phyloP scores from a whole-genome alignment of 768 basidiomycete genomes.

The Lactarius psammicola region DNA sequence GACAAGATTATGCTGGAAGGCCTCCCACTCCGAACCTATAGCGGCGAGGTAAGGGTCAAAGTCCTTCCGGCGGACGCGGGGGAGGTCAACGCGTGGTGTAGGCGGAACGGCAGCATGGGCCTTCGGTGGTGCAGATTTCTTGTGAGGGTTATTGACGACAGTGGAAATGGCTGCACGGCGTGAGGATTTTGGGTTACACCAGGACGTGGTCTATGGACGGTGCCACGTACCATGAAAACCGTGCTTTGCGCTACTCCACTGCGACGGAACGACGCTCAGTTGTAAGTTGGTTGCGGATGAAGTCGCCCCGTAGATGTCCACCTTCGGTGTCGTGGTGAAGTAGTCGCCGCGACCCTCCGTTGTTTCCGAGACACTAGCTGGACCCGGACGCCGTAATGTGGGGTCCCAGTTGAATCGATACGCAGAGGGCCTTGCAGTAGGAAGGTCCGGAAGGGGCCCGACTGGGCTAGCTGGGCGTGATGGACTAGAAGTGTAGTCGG shows the following conservation, averaged over 20 bases:
- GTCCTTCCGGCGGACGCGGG: slow-evolving; percentile 77
- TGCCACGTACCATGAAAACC: slow-evolving; percentile 79
- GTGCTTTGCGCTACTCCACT: slow-evolving; percentile 80
- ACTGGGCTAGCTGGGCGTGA: slow-evolving; percentile 60
- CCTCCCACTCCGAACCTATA: slow-evolving; percentile 74
- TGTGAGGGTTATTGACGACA: slow-evolving; percentile 87
- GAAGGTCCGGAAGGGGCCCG: slow-evolving; percentile 43
- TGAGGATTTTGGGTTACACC: not conserved
- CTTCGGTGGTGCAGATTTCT: slow-evolving; percentile 81
- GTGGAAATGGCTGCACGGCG: slow-evolving; percentile 78
- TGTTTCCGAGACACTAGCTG: slow-evolving; percentile 70
- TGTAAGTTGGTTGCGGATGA: slow-evolving; percentile 48
- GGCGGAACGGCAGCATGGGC: slow-evolving; percentile 77
- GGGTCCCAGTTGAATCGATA: slow-evolving; percentile 80
- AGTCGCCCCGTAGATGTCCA: slow-evolving; percentile 46
- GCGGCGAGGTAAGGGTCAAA: slow-evolving; percentile 80
- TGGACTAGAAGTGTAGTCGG: slow-evolving; percentile 48
- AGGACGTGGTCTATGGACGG: not conserved
- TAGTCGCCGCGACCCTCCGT: slow-evolving; percentile 67
- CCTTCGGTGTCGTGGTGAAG: slow-evolving; percentile 44
- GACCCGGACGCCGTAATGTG: slow-evolving; percentile 53
- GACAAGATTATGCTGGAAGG: slow-evolving; percentile 52
- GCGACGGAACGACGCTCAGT: slow-evolving; percentile 49
- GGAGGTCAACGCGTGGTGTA: slow-evolving; percentile 69
- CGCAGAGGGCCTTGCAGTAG: slow-evolving; percentile 46